Evolutionary conservation across 1,284 basidiomycete species (phyloP).

Genomic region (Sparassis latifolia): DNA sequence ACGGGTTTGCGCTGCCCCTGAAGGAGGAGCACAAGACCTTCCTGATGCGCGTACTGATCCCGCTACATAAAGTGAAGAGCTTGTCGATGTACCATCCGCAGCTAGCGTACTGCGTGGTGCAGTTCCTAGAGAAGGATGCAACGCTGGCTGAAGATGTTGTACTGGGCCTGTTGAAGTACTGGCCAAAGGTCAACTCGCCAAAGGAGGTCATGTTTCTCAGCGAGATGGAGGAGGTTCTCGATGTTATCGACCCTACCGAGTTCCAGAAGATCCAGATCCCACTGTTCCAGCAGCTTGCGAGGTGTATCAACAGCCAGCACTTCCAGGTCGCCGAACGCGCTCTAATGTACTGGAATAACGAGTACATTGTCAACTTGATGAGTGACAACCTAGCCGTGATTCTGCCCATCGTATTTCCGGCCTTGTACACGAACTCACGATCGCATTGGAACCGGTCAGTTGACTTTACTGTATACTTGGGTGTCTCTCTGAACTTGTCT

Average conservation of each 20-base stretch:
- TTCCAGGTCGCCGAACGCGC: conserved; percentile 98
- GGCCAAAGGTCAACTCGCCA: conserved; percentile 99
- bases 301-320: conserved; percentile 99
- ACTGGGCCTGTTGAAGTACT: conserved; percentile 90
- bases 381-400: conserved; percentile 90
- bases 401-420: conserved; percentile 97
- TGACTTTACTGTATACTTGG: background rate
- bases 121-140: conserved; percentile 97
- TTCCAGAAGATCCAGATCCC: conserved; percentile 96
- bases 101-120: conserved; percentile 97
- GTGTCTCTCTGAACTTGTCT: background rate
- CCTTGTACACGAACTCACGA: conserved; percentile 94
- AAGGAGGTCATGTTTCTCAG: conserved; percentile 99
- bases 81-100: conserved; percentile 97
- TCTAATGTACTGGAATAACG: conserved; percentile 97
- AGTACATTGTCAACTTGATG: conserved; percentile 99
- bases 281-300: conserved; percentile 90
- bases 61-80: conserved; percentile 97
- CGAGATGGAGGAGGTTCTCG: conserved; percentile 98
- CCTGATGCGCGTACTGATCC: conserved; percentile 92
- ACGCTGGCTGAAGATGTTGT: conserved; percentile 93
- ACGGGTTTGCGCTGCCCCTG: conserved; percentile 95
- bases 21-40: conserved; percentile 99
- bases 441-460: conserved; percentile 94
- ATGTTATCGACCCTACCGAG: conserved; percentile 95